A percentile compares a stretch with the other conserved stretches of the same genome.
Conservation (phyloP, 768 basidiomycete genomes). For the Mrakia hoshinonis region DNA sequence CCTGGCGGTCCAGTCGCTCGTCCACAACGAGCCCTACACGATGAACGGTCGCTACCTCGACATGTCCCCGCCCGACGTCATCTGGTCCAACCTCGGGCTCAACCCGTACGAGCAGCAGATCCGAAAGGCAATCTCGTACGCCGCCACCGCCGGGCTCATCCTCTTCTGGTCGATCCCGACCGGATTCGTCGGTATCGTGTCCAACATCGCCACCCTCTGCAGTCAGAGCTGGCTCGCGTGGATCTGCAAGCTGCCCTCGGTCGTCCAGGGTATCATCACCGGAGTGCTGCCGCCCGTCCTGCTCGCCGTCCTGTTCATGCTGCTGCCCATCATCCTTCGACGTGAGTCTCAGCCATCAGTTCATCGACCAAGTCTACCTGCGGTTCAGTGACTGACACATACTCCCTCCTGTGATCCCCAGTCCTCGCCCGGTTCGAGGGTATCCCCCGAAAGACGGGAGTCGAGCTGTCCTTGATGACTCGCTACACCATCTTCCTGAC, state of each 20-base stretch:
- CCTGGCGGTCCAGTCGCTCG: constrained; percentile 63
- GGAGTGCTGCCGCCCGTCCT: constrained; percentile 81
- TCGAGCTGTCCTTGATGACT: constrained; percentile 86
- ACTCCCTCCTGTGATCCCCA: constrained; percentile 14
- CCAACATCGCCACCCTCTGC: constrained; percentile 69
- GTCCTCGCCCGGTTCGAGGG: constrained; percentile 80
- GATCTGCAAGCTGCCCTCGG: constrained; percentile 63
- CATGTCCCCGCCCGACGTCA: constrained; percentile 76
- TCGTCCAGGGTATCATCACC: constrained; percentile 44
- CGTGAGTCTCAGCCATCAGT: constrained; percentile 41
- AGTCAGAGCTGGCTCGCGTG: constrained; percentile 63
- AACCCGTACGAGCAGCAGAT: constrained; percentile 73
- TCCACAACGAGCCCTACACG: constrained; percentile 61
- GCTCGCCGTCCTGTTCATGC: constrained; percentile 82
- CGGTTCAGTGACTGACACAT: too few species aligned
- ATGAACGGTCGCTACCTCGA: constrained; percentile 73
- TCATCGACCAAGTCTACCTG: background rate
- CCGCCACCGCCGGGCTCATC: constrained; percentile 67
- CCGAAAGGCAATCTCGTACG: constrained; percentile 60
- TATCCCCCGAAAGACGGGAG: constrained; percentile 67
- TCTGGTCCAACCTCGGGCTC: constrained; percentile 81
- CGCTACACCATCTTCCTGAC: constrained; percentile 89
- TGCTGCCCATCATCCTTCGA: constrained; percentile 73
- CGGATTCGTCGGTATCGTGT: constrained; percentile 73
- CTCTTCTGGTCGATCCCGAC: constrained; percentile 85